phyloP scores from a whole-genome alignment of 805 yeast species.

The Nakazawaea wyomingensis region DNA sequence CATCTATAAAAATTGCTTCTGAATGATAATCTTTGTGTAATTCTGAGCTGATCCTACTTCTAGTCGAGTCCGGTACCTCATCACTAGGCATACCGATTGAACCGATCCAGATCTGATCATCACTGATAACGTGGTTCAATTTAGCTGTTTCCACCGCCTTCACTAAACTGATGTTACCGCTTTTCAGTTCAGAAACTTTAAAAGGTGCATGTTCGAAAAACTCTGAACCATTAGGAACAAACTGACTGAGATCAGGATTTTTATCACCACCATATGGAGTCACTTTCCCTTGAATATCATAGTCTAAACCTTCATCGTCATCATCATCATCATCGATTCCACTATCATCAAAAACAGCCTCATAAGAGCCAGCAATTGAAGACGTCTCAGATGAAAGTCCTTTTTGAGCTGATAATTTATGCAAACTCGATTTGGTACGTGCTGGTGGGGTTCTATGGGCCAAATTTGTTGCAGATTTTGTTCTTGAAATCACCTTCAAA shows the following conservation, averaged over 20 bases:
- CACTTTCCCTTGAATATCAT: constrained; percentile 26
- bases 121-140: constrained; percentile 25
- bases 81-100: constrained; percentile 90
- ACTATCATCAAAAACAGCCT: constrained; percentile 11
- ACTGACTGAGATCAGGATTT: constrained; percentile 40
- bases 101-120: constrained; percentile 72
- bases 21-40: constrained; percentile 47
- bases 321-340: constrained; percentile 4
- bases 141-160: constrained; percentile 74
- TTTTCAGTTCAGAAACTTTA: constrained; percentile 60
- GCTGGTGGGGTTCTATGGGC: background rate
- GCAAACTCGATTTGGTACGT: constrained; percentile 3
- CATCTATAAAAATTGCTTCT: constrained; percentile 68
- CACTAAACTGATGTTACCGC: constrained; percentile 84
- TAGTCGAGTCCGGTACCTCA: constrained; percentile 55
- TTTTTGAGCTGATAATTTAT: background rate
- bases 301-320: background rate
- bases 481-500: constrained; percentile 2
- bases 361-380: constrained; percentile 1
- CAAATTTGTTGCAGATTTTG: constrained; percentile 3
- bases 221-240: constrained; percentile 21
- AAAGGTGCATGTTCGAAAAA: constrained; percentile 62
- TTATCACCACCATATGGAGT: constrained; percentile 76
- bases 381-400: constrained; percentile 3
- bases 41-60: constrained; percentile 43